phyloP scores from a whole-genome alignment of 768 basidiomycete genomes.

The Dentipellis sp. region DNA sequence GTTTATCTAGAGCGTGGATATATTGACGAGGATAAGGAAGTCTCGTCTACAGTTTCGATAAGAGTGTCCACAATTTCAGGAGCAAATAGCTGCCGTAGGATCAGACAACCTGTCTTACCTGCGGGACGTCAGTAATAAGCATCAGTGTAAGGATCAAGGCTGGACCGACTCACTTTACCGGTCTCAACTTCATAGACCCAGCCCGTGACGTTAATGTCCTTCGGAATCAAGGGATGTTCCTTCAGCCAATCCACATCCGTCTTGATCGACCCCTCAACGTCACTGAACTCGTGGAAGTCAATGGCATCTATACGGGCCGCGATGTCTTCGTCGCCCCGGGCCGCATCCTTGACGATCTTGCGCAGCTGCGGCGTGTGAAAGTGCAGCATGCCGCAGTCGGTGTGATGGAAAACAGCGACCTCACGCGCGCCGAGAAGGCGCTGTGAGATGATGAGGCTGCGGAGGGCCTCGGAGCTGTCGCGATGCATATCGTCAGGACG shows the following conservation, averaged over 20 bases:
- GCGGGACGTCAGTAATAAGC: neutral
- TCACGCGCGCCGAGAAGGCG: slow-evolving; percentile 62
- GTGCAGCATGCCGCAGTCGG: slow-evolving; percentile 64
- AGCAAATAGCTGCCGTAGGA: no score
- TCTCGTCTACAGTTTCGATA: no score
- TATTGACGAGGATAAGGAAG: no score
- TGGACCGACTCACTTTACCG: slow-evolving; percentile 36
- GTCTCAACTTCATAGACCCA: slow-evolving; percentile 61
- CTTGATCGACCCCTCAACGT: slow-evolving; percentile 45
- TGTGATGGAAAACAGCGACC: slow-evolving; percentile 63
- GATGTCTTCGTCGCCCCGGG: slow-evolving; percentile 15
- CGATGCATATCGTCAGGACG: no score
- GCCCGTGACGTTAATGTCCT: slow-evolving; percentile 46
- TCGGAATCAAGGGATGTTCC: slow-evolving; percentile 43
- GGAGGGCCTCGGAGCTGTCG: slow-evolving; percentile 49
- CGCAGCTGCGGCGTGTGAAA: slow-evolving; percentile 46
- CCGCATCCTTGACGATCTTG: slow-evolving; percentile 37
- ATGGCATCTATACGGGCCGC: slow-evolving; percentile 31
- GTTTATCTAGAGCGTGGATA: no score
- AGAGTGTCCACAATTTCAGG: no score
- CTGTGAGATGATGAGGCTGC: slow-evolving; percentile 64
- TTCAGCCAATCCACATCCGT: slow-evolving; percentile 51
- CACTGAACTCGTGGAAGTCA: slow-evolving; percentile 46
- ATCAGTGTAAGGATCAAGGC: neutral
- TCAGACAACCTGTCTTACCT: no score